Evolutionary conservation across 768 basidiomycete species (phyloP), one percentile per base, ranked within the genome.

Genomic region (Lentinus brumalis): DNA sequence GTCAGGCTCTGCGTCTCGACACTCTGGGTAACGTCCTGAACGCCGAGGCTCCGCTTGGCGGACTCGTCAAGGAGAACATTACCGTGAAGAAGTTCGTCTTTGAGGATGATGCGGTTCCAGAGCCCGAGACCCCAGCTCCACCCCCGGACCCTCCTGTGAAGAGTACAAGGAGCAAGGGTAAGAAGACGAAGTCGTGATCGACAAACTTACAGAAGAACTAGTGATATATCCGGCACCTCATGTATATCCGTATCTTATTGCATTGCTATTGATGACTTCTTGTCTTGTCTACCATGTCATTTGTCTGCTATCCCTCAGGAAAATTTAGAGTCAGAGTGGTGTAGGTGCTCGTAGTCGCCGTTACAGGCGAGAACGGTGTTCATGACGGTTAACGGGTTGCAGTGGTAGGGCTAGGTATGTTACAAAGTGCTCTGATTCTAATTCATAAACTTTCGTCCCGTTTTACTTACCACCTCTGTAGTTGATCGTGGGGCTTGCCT

Each of bases 61-160:
- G 88, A 39, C 77, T 92, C 35, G 78, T 81, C 26, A 77, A 78
- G 29, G 89, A 92, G 71, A 86, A 84, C 53, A 74, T 94, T 53
- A 75, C 83, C 53, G 86, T 93, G 42, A 89, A 91, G 76, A 92
- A 84, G 70, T 91, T 86, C 71, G 82, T 94, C 18, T 94, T 92
- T 60, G 90, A 92, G 63, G 85, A 86, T 59, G 92, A 94, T 50
- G 66, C 57, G 26, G 67, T 56, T 8, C 57, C 59, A 6, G 65
- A 67, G 56, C 66, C 80, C 3, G 79, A 81, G 54, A 67, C 71
- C 63, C 62, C 59, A 15, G 66, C 69, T 16, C 71, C 63, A 21
- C 61, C 66, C 2, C 57, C 70, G 26, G 59, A 65, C 2, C 57
- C 70, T 4, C 69, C 71, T 14, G 58, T 75, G 39, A 87, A 85